Evolutionary conservation across 1,284 basidiomycete genomes (phyloP).

Genomic region (Irpex lacteus): DNA sequence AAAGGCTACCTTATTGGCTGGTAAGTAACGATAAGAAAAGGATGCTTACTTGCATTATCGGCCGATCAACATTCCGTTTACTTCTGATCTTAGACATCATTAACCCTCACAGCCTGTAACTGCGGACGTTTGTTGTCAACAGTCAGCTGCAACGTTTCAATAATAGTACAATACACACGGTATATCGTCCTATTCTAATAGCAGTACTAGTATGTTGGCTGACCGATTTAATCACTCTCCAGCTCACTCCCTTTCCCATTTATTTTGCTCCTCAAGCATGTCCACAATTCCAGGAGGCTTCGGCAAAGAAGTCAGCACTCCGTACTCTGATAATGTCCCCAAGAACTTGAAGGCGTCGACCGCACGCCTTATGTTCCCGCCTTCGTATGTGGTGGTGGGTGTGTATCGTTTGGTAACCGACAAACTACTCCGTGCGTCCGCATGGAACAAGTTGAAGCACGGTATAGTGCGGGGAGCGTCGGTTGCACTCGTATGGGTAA

Average conservation of each 20-base stretch:
- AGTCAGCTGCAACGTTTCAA: too few relatives aligned
- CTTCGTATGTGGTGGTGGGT: slow-evolving; percentile 74
- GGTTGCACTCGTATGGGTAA: slow-evolving; percentile 68
- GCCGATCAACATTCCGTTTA: too few relatives aligned
- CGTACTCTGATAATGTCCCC: slow-evolving; percentile 36
- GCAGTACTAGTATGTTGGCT: too few relatives aligned
- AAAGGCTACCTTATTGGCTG: too few relatives aligned
- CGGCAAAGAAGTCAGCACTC: slow-evolving; percentile 14
- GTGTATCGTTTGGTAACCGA: slow-evolving; percentile 72
- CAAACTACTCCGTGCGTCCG: slow-evolving; percentile 55
- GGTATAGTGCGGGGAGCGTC: slow-evolving; percentile 57
- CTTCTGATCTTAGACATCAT: too few relatives aligned
- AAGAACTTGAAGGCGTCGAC: slow-evolving; percentile 46
- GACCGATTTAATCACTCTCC: too few relatives aligned
- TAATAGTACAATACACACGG: neutral
- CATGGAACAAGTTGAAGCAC: slow-evolving; percentile 76
- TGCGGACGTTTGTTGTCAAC: too few relatives aligned
- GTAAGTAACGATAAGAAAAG: too few relatives aligned
- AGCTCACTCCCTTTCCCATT: too few relatives aligned
- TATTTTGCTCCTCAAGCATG: neutral
- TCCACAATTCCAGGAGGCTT: slow-evolving; percentile 20
- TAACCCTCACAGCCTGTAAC: too few relatives aligned
- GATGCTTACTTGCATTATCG: too few relatives aligned
- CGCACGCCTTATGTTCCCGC: slow-evolving; percentile 64
- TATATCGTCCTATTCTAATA: neutral